Base-by-base conservation (phyloP, 2,329 filamentous ascomycete species). In the Byssochlamys sp. region DNA sequence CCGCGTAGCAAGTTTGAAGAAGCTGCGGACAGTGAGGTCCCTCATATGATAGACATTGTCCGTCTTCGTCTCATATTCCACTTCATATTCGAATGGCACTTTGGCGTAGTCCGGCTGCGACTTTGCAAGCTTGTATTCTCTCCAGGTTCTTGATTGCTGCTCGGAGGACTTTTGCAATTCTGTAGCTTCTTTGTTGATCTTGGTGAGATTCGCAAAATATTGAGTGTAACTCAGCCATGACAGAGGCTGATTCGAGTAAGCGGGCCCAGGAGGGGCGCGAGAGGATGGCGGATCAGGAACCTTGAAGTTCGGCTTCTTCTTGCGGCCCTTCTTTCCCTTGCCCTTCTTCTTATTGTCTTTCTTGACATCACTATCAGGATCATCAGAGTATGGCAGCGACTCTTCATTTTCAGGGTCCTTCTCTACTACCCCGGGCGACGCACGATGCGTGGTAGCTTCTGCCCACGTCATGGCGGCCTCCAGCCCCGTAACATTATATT, bases 171-270 rank as follows among this genome's bases (percentile, higher is more conserved):
- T 50, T 48, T 62, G 61, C 19, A 49, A 56, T 33, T 58, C 59
- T 1, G 73, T 67, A 53, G 85, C 80, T 59, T 88, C 83, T 65
- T 91, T 89, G 74, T 97, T 95, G 73, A 96, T 86, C 58, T 84
- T 77, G 0, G 92, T 97, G n/a, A 99, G 77, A 71, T 99, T 99
- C 60, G 92, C 91, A 72, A 85, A 96, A 72, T 95, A 96, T 67
- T 99, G 94, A 3, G 85, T 90, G 72, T 90, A 96, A 4, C 89
- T 85, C 2, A 87, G 80, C 60, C 91, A 78, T 0, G 90, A 89
- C 39, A 97, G 78, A 0, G 89, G 78, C 69, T 99, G 94, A 6
- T 88, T 85, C 24, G 86, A 90, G 73, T 99, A 97, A 6, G 90
- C 94, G 0, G 94, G 94, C 0, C 94, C 94, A 0, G 92, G 92